Base-by-base conservation (phyloP, 106 monocot genomes). In the Dendrobium catenatum region DNA sequence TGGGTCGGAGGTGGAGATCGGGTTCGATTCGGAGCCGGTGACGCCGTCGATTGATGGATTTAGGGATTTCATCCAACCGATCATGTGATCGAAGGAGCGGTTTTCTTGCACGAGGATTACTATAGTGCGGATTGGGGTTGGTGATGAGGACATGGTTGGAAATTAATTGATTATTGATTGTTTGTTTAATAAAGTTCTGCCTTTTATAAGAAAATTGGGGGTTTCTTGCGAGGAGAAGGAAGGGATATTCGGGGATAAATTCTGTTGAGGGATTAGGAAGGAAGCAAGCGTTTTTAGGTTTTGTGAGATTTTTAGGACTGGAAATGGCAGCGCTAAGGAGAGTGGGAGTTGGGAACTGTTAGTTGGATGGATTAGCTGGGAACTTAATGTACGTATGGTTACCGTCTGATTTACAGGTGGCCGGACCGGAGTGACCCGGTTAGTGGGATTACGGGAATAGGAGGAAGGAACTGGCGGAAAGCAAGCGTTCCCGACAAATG, bases 61-160 rank as follows among this genome's bases (percentile, higher is more conserved):
- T 37, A 93, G 78, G 42, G 85, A 58, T 43, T 93, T 91, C 96
- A 96, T 96, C 96, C 96, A 96, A 4, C 93, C 95, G 3, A 93
- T 89, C 89, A 96, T 96, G 88, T 96, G 95, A 82, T 96, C 95
- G 82, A 93, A 96, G 61, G 96, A 96, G 51, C 96, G 91, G 89
- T 96, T 96, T 85, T 96, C 96, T 78, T 90, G 89, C 64, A 93
- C 90, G 31, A 96, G 86, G 6, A 96, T 84, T 26, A 93, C 96
- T 26, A 96, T 82, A n/a, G 93, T 96, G 79, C 89, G 93, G 74
- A 96, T 96, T 42, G 73, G 80, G 79, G 13, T 29, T 42, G 20
- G 4, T 20, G 4, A 13, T 1, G 64, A 64, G 9, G 64, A 40
- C 80, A 42, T 42, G 27, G 29, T 40, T 72, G 51, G 51, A 51